These are phyloP conservation scores for Pelargonium citronellum DNA, from an alignment of 441 rosid species.

Conservation along the genomic window DNA sequence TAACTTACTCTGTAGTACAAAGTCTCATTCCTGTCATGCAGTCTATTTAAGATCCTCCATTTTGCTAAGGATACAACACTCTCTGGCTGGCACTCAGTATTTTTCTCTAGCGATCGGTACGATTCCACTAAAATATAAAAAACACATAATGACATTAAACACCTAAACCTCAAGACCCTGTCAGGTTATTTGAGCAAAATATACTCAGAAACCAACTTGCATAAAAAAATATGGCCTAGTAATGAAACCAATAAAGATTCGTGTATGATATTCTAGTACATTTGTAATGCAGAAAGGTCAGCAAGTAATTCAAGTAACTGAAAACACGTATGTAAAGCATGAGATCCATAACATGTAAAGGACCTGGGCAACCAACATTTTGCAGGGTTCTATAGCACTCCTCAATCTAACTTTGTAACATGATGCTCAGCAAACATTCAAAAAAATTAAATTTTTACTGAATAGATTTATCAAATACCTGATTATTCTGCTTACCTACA, in stretches of 20 bases:
- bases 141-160: slow-evolving; percentile 9
- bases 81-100: slow-evolving; percentile 58
- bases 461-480: background rate
- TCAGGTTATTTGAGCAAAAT: too few species aligned
- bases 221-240: too few species aligned
- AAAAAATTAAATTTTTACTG: background rate
- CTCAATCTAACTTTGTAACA: background rate
- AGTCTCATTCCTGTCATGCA: slow-evolving; percentile 97
- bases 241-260: background rate
- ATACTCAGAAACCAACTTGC: too few species aligned
- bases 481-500: background rate
- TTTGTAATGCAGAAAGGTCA: background rate
- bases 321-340: background rate
- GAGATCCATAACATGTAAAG: background rate
- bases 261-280: background rate
- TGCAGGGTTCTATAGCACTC: background rate
- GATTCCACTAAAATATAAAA: slow-evolving; percentile 63
- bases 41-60: slow-evolving; percentile 94
- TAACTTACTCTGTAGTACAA: slow-evolving; percentile 74
- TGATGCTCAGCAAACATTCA: background rate
- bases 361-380: background rate
- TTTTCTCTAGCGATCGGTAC: slow-evolving; percentile 77
- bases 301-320: background rate
- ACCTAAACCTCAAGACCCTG: too few species aligned
- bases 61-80: slow-evolving; percentile 67